phyloP scores from a whole-genome alignment of 768 basidiomycete genomes.

The Suillus brevipes region DNA sequence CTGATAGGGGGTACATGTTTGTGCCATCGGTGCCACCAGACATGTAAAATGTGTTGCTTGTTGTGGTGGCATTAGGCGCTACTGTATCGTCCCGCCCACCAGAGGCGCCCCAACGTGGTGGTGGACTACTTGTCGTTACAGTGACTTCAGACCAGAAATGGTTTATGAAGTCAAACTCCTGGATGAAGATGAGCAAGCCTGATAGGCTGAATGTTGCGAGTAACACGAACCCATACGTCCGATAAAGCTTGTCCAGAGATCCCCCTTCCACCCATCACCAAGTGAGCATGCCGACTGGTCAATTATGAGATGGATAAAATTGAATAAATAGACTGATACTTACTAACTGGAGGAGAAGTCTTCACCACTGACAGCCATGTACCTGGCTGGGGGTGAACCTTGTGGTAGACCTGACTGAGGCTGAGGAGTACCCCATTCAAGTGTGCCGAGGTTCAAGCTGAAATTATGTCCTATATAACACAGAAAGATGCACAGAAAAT shows the following conservation, averaged over 20 bases:
- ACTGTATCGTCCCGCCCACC: conserved; percentile 73
- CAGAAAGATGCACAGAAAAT: conserved; percentile 6
- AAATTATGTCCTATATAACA: conserved; percentile 3
- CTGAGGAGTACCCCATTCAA: conserved; percentile 59
- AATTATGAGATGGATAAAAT: conserved; percentile 19
- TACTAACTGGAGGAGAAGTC: conserved; percentile 86
- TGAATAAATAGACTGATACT: conserved; percentile 30
- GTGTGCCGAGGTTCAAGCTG: conserved; percentile 62
- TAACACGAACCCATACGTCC: conserved; percentile 69
- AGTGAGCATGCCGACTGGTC: conserved; percentile 67
- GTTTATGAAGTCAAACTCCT: conserved; percentile 78
- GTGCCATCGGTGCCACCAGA: conserved; percentile 65
- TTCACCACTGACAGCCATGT: conserved; percentile 59
- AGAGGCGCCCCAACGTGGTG: conserved; percentile 67
- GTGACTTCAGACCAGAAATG: conserved; percentile 73
- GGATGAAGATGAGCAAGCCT: conserved; percentile 14
- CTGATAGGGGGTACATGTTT: conserved; percentile 49
- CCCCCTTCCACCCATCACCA: conserved; percentile 72
- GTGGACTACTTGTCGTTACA: conserved; percentile 53
- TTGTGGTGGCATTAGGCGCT: conserved; percentile 20
- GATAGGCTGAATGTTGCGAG: not conserved
- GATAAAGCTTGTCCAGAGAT: conserved; percentile 51
- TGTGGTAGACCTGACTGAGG: conserved; percentile 51
- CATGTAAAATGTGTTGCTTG: conserved; percentile 74
- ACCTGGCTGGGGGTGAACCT: conserved; percentile 58